These are phyloP conservation scores for Dipsacomyces acuminosporus DNA, from an alignment of 371 early-diverging fungal species.

Conservation along the genomic window DNA sequence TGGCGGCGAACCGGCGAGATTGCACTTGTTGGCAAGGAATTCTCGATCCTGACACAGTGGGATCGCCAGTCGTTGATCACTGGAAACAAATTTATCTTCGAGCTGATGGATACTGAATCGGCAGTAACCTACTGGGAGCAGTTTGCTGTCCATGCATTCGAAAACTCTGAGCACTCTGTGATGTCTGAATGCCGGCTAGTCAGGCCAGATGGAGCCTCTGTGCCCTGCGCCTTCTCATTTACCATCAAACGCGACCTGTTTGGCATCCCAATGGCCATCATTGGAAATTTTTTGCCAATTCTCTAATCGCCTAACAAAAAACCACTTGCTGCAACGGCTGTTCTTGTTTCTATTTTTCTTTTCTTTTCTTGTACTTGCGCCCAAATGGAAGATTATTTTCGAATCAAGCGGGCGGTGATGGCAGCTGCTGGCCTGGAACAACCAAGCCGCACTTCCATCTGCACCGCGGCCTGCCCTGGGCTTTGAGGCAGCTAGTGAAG, in stretches of 20 bases:
- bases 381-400: too few species aligned
- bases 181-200: slow-evolving; percentile 71
- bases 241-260: slow-evolving; percentile 89
- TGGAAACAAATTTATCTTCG: slow-evolving; percentile 29
- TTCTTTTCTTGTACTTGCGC: too few species aligned
- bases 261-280: slow-evolving; percentile 80
- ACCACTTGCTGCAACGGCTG: too few species aligned
- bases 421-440: too few species aligned
- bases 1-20: slow-evolving; percentile 93
- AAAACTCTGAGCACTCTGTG: slow-evolving; percentile 76
- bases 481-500: too few species aligned
- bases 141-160: slow-evolving; percentile 84
- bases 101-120: slow-evolving; percentile 84
- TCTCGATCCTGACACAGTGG: slow-evolving; percentile 84
- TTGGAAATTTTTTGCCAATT: slow-evolving; percentile 61
- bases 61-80: slow-evolving; percentile 62
- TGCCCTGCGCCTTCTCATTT: slow-evolving; percentile 86
- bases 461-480: too few species aligned
- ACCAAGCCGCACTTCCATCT: too few species aligned
- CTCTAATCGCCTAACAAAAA: too few species aligned
- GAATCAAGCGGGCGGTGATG: too few species aligned
- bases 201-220: slow-evolving; percentile 57
- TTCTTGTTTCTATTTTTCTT: too few species aligned
- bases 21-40: slow-evolving; percentile 86
- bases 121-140: slow-evolving; percentile 91